Base-by-base conservation (phyloP, 164 flowering plant species). In the Paratinospora sagittata region DNA sequence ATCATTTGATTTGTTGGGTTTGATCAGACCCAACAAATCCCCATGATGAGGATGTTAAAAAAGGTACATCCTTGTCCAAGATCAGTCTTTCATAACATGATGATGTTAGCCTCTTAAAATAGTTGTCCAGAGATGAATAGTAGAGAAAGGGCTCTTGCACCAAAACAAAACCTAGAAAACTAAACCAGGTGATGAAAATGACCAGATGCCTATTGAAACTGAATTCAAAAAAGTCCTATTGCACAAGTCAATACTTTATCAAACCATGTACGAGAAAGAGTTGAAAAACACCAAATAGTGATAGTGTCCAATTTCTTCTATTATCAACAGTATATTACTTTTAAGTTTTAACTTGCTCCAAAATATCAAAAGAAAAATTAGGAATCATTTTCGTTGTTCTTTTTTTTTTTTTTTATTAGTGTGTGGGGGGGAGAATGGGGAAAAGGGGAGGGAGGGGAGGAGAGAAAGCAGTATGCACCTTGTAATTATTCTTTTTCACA, bases 401-500 rank as follows among this genome's bases (percentile, higher is more conserved):
- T 11, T 9, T 43, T 43, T 9, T 12, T 43, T 43, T 43, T 3
- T 1, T 39, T 39, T 39, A 43, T 43, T 21, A n/a, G n/a, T 3
- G 63, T 58, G 6, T 63, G 34, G 34, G 23, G 16, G 37, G 19
- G 26, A 26, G 34, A 63, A 27, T 14, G 6, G 19, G 34, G 10
- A 63, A 27, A 63, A 14, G 17, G 8, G 36, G 4, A 63, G 24
- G 61, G 58, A 21, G 21, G 14, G 47, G 16, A 21, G 3, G 17
- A 12, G 13, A 65, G 60, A 68, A 52, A 27, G 17, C 26, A 4
- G 63, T 39, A 26, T 47, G 14, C 45, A 90, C 98, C 98, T 96
- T 96, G 82, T 74, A 87, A 55, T 91, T 91, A 73, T 86, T 86
- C 83, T 91, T 96, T 90, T 83, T 91, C 61, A 96, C 97, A 74